Conservation (phyloP, 768 basidiomycete species). For the Podaxis pistillaris region DNA sequence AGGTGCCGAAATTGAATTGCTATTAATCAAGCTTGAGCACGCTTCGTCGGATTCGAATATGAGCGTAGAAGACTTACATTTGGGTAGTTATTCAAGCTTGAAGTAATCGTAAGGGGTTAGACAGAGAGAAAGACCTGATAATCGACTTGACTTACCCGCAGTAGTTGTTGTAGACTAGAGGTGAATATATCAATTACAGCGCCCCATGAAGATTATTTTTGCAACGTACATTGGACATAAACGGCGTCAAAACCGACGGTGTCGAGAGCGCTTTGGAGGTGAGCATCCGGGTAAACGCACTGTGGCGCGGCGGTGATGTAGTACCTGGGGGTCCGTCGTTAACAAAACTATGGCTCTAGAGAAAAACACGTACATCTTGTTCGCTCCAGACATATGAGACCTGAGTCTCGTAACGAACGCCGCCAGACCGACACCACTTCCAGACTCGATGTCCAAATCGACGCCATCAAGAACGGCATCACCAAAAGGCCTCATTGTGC, state of each 20-base stretch:
- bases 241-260: constrained; percentile 61
- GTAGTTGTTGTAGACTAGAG: constrained; percentile 40
- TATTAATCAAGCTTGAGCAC: constrained; percentile 14
- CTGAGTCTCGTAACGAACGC: constrained; percentile 48
- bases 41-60: not conserved
- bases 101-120: not conserved
- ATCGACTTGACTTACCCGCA: constrained; percentile 28
- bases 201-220: not conserved
- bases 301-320: constrained; percentile 55
- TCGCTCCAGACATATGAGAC: constrained; percentile 40
- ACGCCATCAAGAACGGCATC: constrained; percentile 60
- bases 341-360: not conserved
- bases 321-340: constrained; percentile 30
- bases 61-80: constrained; percentile 28
- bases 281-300: constrained; percentile 62
- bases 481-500: constrained; percentile 62
- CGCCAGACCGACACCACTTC: constrained; percentile 40
- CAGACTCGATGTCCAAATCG: constrained; percentile 67
- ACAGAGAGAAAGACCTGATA: not conserved
- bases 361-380: constrained; percentile 39
- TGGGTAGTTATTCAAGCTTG: constrained; percentile 37
- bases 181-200: not conserved
- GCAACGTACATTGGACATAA: constrained; percentile 47
- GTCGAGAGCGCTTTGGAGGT: constrained; percentile 50
- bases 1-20: constrained; percentile 48